Conservation (phyloP, 352 stramenopile species). For the Pythium sukuiense region DNA sequence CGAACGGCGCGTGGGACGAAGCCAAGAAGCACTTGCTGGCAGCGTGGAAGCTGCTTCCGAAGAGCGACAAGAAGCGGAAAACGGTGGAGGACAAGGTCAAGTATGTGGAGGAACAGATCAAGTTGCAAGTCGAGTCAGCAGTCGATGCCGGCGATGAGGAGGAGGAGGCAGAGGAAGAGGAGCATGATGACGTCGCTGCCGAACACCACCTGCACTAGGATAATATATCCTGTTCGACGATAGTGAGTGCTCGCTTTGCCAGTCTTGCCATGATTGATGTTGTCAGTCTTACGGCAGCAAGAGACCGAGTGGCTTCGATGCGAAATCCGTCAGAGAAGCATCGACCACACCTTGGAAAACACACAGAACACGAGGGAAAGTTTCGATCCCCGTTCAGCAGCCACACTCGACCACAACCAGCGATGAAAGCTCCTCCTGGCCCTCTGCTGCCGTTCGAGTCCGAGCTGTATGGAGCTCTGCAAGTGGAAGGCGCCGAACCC, state of each 20-base stretch:
- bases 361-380: too few species aligned
- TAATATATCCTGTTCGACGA: too few species aligned
- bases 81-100: slow-evolving; percentile 63
- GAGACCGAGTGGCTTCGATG: too few species aligned
- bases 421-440: too few species aligned
- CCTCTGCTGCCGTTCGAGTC: too few species aligned
- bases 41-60: slow-evolving; percentile 53
- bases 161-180: slow-evolving; percentile 8
- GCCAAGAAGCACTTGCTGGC: slow-evolving; percentile 72
- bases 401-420: too few species aligned
- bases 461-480: not conserved
- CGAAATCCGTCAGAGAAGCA: too few species aligned
- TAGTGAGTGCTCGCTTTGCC: too few species aligned
- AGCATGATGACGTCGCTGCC: not conserved
- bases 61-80: slow-evolving; percentile 53
- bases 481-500: not conserved
- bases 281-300: too few species aligned
- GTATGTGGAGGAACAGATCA: slow-evolving; percentile 38
- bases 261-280: too few species aligned
- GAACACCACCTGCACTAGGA: not conserved
- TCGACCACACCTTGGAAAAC: too few species aligned
- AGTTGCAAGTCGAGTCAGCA: slow-evolving; percentile 9
- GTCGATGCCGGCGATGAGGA: not conserved
- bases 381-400: too few species aligned
- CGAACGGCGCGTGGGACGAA: slow-evolving; percentile 72